These are phyloP conservation scores for Ilex aquifolium DNA, from an alignment of 257 asterid genomes.

Conservation along the genomic window DNA sequence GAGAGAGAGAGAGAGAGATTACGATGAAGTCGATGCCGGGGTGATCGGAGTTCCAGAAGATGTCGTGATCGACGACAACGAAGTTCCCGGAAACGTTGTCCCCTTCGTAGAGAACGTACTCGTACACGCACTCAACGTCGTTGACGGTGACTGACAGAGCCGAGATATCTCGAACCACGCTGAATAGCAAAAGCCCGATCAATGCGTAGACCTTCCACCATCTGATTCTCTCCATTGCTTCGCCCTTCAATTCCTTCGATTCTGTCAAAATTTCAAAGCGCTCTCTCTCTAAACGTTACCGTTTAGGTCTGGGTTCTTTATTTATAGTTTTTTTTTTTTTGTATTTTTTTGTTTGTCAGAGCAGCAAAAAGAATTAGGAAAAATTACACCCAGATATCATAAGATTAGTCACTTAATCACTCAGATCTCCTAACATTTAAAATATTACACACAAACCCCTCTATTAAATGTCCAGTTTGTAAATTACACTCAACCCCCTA, in stretches of 20 bases:
- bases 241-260: slow-evolving; percentile 5
- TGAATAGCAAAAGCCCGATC: slow-evolving; percentile 28
- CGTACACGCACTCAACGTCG: slow-evolving; percentile 72
- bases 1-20: neutral
- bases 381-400: no score
- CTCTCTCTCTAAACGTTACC: no score
- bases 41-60: slow-evolving; percentile 66
- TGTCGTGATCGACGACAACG: slow-evolving; percentile 70
- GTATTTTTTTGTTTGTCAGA: no score
- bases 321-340: no score
- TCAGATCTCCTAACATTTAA: no score
- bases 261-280: neutral
- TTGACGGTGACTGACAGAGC: slow-evolving; percentile 58
- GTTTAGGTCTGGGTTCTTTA: no score
- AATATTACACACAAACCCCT: no score
- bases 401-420: no score
- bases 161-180: slow-evolving; percentile 30
- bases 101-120: slow-evolving; percentile 64
- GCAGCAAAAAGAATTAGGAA: no score
- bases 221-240: slow-evolving; percentile 19
- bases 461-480: no score
- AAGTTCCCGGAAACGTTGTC: slow-evolving; percentile 81
- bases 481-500: no score
- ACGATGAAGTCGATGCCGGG: slow-evolving; percentile 81
- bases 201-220: slow-evolving; percentile 24